Conservation (phyloP, 768 basidiomycete species). For the Tylopilus subfusipes region DNA sequence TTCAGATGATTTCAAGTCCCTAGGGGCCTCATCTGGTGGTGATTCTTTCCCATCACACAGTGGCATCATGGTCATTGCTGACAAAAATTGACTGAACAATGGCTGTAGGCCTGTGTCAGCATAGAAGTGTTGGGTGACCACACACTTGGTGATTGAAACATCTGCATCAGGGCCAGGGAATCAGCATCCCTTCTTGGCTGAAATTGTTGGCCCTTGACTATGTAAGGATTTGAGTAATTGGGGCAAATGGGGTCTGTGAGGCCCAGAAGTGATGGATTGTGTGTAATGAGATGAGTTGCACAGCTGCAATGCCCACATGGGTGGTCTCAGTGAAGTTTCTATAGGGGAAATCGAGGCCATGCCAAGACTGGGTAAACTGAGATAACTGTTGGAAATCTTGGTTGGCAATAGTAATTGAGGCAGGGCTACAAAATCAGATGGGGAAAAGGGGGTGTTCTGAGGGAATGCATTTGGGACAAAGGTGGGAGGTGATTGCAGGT, state of each 20-base stretch:
- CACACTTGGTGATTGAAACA: conserved; percentile 73
- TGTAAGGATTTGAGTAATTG: conserved; percentile 40
- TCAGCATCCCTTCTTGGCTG: conserved; percentile 39
- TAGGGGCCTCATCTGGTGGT: conserved; percentile 33
- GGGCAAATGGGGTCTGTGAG: conserved; percentile 47
- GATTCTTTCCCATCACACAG: conserved; percentile 56
- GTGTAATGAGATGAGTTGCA: conserved; percentile 53
- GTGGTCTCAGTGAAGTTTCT: conserved; percentile 56
- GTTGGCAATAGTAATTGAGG: conserved; percentile 60
- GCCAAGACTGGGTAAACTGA: conserved; percentile 39
- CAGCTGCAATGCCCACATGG: conserved; percentile 64
- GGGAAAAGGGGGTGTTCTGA: conserved; percentile 53
- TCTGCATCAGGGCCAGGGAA: conserved; percentile 48
- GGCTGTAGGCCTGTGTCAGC: conserved; percentile 58
- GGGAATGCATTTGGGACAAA: conserved; percentile 48
- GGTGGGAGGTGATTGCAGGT: conserved; percentile 41
- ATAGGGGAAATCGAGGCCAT: conserved; percentile 58
- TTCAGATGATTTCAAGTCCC: conserved; percentile 43
- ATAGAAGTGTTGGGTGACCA: conserved; percentile 51
- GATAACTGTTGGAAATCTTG: conserved; percentile 47
- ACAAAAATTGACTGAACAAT: conserved; percentile 62
- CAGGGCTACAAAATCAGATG: conserved; percentile 55
- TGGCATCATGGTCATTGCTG: conserved; percentile 65
- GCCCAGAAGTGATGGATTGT: conserved; percentile 39
- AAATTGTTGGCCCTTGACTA: conserved; percentile 38